Base-by-base conservation (phyloP, 176 grass and related monocot genomes). In the Eremochloa ophiuroides region DNA sequence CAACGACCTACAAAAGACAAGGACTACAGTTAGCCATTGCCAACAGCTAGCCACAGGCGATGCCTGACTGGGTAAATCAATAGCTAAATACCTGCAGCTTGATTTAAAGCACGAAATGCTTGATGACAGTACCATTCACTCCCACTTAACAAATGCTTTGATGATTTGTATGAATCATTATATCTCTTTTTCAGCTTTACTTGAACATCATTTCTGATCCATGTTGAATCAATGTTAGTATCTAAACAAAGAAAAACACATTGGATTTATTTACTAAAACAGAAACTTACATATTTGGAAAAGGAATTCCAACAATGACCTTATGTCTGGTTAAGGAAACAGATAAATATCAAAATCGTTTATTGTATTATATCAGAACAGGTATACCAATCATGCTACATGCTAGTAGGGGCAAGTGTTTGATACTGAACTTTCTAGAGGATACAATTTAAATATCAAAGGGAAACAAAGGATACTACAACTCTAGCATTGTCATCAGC, bases 41-140 rank as follows among this genome's bases (percentile, higher is more conserved):
- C 44, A 63, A 83, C 4, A 12, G 71, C 71, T 84, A 38, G 28
- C 64, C 39, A 78, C 48, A 86, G 59, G 22, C 69, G 58, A 59
- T 46, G 33, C 26, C 26, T 48, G 28, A 41, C 76, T n/a, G 73
- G 66, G 69, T 66, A 51, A 72, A 78, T 77, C 27, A 74, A 8
- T 34, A 75, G 47, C 56, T 51, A 47, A 80, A 4, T 89, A 95
- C 95, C 92, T 73, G 92, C 92, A 86, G 95, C 95, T 89, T 98
- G 95, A 79, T 95, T 98, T 76, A 98, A 80, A 78, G 95, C 92
- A 85, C 92, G 95, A 72, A 98, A 98, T 87, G 95, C 92, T 83
- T 98, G 95, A 79, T 95, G 92, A 61, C 95, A 95, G 66, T 98
- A 98, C 95, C 95, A 98, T 87, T 98, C 95, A 60, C 70, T 94